These are phyloP conservation scores for Berberis thunbergii DNA, from an alignment of 164 flowering plant genomes.

Conservation along the genomic window DNA sequence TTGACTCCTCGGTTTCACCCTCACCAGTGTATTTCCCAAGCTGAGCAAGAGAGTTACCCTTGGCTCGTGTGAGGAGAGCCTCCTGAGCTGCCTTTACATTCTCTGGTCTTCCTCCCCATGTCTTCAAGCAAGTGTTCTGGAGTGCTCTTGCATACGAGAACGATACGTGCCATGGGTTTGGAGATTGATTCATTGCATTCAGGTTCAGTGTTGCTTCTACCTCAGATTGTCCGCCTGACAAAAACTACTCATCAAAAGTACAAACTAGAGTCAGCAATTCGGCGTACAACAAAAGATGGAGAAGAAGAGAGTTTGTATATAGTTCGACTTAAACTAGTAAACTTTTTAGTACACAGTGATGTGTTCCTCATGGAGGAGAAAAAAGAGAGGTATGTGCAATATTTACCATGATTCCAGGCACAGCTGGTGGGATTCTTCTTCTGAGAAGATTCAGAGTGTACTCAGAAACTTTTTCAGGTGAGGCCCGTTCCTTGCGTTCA, in stretches of 20 bases:
- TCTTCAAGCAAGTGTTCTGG: constrained; percentile 88
- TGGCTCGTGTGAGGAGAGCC: constrained; percentile 54
- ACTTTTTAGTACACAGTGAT: too few relatives aligned
- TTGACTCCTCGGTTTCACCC: constrained; percentile 85
- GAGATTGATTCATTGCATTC: constrained; percentile 86
- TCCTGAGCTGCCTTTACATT: constrained; percentile 80
- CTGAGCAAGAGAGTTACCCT: constrained; percentile 86
- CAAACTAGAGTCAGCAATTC: background rate
- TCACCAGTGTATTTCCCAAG: constrained; percentile 84
- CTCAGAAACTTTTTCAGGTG: constrained; percentile 67
- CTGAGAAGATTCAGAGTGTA: constrained; percentile 61
- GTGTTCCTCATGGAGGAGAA: background rate
- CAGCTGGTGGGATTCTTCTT: constrained; percentile 79
- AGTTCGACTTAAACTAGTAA: too few relatives aligned
- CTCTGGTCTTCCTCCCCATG: constrained; percentile 86
- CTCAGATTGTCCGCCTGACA: constrained; percentile 96
- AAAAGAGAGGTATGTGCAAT: background rate
- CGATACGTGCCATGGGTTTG: constrained; percentile 92
- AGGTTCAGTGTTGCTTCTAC: constrained; percentile 85
- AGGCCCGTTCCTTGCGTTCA: constrained; percentile 72
- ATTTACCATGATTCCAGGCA: constrained; percentile 79
- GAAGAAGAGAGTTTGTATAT: too few relatives aligned
- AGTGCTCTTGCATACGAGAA: constrained; percentile 92
- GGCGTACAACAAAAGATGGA: too few relatives aligned
- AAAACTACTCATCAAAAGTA: constrained; percentile 42